Conservation (phyloP, 2,329 filamentous ascomycete species). For the Blastomyces emzantsi region DNA sequence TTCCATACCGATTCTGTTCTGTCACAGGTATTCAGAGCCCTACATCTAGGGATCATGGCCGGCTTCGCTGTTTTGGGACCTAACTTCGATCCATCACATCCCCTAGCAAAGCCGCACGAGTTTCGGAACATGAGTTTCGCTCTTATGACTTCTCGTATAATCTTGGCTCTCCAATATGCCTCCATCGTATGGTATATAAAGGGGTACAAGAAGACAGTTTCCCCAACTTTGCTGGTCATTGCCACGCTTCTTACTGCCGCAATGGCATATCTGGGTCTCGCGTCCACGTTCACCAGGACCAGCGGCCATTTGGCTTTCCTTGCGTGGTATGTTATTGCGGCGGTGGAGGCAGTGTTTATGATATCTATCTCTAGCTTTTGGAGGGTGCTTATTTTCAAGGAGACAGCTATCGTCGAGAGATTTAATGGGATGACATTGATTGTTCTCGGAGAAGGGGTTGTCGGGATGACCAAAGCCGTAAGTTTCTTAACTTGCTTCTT, state of each 20-base stretch:
- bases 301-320: conserved; percentile 22
- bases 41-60: conserved; percentile 56
- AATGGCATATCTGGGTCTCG: conserved; percentile 12
- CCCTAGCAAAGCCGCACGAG: conserved; percentile 21
- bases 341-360: conserved; percentile 41
- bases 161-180: conserved; percentile 47
- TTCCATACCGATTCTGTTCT: conserved; percentile 57
- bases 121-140: conserved; percentile 32
- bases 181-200: conserved; percentile 28
- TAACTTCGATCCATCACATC: conserved; percentile 30
- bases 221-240: conserved; percentile 24
- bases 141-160: conserved; percentile 46
- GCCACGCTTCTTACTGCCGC: conserved; percentile 18
- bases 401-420: conserved; percentile 51
- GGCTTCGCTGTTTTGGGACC: conserved; percentile 54
- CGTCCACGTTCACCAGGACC: conserved; percentile 9
- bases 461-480: conserved; percentile 27
- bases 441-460: conserved; percentile 52
- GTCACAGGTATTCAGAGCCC: conserved; percentile 49
- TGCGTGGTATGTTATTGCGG: conserved; percentile 45
- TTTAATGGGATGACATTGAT: conserved; percentile 52
- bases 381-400: conserved; percentile 48
- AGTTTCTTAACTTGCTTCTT: neutral
- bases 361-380: conserved; percentile 44
- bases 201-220: conserved; percentile 18